A percentile compares a stretch with the other conserved stretches of the same genome.
These are phyloP conservation scores for Pichia pseudocactophila DNA, from an alignment of 805 yeast species.

Conservation along the genomic window DNA sequence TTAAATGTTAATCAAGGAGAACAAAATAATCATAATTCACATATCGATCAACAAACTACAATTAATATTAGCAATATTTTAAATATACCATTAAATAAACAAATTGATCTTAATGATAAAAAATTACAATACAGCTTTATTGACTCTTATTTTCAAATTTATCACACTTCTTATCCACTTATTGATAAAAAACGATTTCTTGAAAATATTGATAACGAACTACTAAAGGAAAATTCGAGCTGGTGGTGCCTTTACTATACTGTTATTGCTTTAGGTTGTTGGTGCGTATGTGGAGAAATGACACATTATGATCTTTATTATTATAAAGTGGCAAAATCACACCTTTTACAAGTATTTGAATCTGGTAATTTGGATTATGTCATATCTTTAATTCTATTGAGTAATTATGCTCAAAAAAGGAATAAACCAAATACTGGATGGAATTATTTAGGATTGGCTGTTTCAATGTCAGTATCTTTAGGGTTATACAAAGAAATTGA, in stretches of 20 bases:
- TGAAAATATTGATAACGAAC: slow-evolving; percentile 11
- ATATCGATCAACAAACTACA: not conserved
- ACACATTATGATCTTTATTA: slow-evolving; percentile 45
- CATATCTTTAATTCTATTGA: slow-evolving; percentile 42
- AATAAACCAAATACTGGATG: slow-evolving; percentile 63
- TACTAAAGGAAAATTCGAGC: not conserved
- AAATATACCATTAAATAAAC: slow-evolving; percentile 1
- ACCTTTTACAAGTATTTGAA: slow-evolving; percentile 41
- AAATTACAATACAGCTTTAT: slow-evolving; percentile 14
- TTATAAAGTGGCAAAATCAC: slow-evolving; percentile 43
- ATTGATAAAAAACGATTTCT: slow-evolving; percentile 46
- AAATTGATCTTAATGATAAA: slow-evolving; percentile 7
- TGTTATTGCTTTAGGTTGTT: slow-evolving; percentile 59
- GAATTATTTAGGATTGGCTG: slow-evolving; percentile 56
- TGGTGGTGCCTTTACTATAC: slow-evolving; percentile 51
- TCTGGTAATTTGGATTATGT: slow-evolving; percentile 49
- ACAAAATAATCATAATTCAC: not conserved
- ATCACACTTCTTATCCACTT: slow-evolving; percentile 56
- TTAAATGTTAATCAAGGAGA: slow-evolving; percentile 18
- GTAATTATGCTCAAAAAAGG: slow-evolving; percentile 55
- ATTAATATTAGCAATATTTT: slow-evolving; percentile 10
- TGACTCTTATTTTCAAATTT: slow-evolving; percentile 43
- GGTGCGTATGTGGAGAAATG: slow-evolving; percentile 52
- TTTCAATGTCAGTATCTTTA: slow-evolving; percentile 57
- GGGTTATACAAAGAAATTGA: slow-evolving; percentile 50